Evolutionary conservation across 2,329 filamentous ascomycete species (phyloP).

Genomic region (Penicillium sp.): DNA sequence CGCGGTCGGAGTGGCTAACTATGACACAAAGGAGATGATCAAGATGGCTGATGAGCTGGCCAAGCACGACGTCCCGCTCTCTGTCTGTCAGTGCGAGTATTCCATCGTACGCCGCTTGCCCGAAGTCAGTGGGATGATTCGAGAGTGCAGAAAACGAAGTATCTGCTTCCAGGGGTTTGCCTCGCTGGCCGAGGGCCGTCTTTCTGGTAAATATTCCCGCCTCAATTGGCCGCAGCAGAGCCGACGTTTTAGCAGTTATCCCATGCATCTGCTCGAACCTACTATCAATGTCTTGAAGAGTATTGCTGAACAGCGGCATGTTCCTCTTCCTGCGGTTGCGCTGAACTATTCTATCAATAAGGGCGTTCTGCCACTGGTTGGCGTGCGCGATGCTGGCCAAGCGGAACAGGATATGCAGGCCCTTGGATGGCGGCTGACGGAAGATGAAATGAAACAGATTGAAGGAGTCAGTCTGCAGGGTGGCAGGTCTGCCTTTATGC

Average conservation of each 20-base stretch:
- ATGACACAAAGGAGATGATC: constrained; percentile 41
- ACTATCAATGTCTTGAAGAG: constrained; percentile 33
- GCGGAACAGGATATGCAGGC: constrained; percentile 39
- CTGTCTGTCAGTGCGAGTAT: constrained; percentile 47
- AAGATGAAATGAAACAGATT: constrained; percentile 42
- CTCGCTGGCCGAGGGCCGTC: constrained; percentile 39
- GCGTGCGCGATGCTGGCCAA: constrained; percentile 42
- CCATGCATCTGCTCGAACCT: constrained; percentile 44
- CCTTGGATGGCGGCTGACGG: constrained; percentile 42
- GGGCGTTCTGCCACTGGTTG: constrained; percentile 43
- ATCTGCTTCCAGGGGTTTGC: constrained; percentile 46
- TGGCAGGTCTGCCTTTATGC: constrained; percentile 39
- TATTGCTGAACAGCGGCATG: constrained; percentile 35
- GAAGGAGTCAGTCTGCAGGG: constrained; percentile 42
- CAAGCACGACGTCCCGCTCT: constrained; percentile 38
- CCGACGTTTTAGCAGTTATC: constrained; percentile 42
- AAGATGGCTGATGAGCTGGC: constrained; percentile 42
- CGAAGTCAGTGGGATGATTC: constrained; percentile 39
- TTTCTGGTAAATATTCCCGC: constrained; percentile 41
- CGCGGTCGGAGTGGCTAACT: constrained; percentile 46
- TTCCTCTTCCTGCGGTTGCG: constrained; percentile 39
- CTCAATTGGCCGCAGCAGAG: constrained; percentile 37
- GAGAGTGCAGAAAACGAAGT: constrained; percentile 38
- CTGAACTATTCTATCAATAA: constrained; percentile 47
- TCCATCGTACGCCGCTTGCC: constrained; percentile 42